Conservation (phyloP, 169 alveolate species). For the Cryptosporidium parvum region DNA sequence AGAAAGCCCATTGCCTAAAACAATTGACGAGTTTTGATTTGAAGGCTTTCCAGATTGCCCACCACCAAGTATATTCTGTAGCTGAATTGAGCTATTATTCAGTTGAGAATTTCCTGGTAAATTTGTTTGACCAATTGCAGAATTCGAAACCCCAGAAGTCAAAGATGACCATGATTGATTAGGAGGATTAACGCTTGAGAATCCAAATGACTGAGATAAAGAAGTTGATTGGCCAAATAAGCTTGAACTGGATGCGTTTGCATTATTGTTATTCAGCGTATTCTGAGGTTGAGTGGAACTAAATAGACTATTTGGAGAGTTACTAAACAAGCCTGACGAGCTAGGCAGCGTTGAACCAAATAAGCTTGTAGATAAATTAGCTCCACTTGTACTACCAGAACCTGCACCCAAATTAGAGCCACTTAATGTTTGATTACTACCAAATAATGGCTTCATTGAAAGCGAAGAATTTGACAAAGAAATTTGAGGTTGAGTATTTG, state of each 20-base stretch:
- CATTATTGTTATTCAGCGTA: neutral
- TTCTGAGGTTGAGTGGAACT: slow-evolving; percentile 17
- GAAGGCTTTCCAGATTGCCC: neutral
- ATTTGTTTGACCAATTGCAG: neutral
- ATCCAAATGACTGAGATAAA: slow-evolving; percentile 5
- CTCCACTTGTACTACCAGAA: neutral
- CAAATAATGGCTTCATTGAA: slow-evolving; percentile 18
- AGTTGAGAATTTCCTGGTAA: neutral
- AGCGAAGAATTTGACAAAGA: slow-evolving; percentile 18
- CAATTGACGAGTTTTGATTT: slow-evolving; percentile 16
- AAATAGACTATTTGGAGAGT: neutral
- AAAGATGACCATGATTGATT: neutral
- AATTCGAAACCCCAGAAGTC: neutral
- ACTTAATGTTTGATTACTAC: neutral
- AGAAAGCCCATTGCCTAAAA: neutral
- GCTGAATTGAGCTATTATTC: slow-evolving; percentile 9
- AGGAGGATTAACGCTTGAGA: neutral
- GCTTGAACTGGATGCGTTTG: slow-evolving; percentile 15
- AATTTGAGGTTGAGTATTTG: slow-evolving; percentile 5
- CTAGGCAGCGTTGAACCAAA: slow-evolving; percentile 54
- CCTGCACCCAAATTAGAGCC: neutral
- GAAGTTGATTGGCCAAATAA: slow-evolving; percentile 41
- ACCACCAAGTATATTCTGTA: slow-evolving; percentile 23
- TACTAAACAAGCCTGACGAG: slow-evolving; percentile 1
- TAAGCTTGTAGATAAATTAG: slow-evolving; percentile 11